Evolutionary conservation across 495 filamentous ascomycete species (phyloP), one percentile per base, ranked within the genome.

Genomic region (Amorphotheca resinae): DNA sequence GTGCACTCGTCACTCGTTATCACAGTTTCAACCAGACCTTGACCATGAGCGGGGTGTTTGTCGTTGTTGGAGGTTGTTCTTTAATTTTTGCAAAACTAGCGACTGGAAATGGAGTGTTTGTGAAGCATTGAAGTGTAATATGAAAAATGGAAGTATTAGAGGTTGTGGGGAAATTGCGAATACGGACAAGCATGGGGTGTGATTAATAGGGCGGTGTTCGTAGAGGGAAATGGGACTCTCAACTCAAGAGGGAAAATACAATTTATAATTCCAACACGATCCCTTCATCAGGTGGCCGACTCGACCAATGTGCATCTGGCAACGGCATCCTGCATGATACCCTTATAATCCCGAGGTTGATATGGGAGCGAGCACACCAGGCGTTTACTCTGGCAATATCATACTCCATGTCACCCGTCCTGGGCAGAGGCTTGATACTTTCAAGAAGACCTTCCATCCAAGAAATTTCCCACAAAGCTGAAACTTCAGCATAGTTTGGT

Each of bases 11-110:
- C 6, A 56, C 52, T 9, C 59, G 45, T 21, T 70, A 72, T 37
- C 51, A 49, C 1, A 57, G 62, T 0, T 76, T 63, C 44, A 20
- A 47, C 1, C 30, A 69, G 50, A 50, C 62, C 4, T 60, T 63
- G 0, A 63, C 65, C 7, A 73, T 74, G 26, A 71, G 68, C 44
- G 72, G 71, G 4, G 50, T 57, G 3, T 51, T 66, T 34, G 62
- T 60, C 26, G 18, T 68, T 18, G 42, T 52, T 3, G 64, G 63
- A 0, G 48, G 39, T 3, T 6, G 43, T n/a, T 55, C 49, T 2
- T 11, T 56, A 1, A 3, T 61, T 8, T 18, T 50, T 6, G 51
- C 48, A n/a, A 70, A 70, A 49, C 1, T 37, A 1, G 45, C 38
- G 2, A 58, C 57, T 1, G 41, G 40, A 9, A 45, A 62, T 37